Evolutionary conservation across 1,139 yeast species (phyloP).

Genomic region (Petasospora rhodanensis): DNA sequence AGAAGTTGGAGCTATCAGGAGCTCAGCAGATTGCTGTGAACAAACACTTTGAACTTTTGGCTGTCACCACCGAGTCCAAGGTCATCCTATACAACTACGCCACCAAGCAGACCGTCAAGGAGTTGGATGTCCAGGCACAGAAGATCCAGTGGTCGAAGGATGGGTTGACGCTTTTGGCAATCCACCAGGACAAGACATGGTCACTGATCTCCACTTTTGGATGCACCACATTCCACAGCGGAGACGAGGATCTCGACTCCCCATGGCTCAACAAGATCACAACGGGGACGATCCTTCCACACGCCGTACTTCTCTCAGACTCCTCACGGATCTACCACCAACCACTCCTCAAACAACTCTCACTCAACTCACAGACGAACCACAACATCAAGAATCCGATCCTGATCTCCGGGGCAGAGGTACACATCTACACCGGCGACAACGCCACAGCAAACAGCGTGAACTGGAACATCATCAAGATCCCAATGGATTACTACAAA

Average conservation of each 20-base stretch:
- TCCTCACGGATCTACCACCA: slow-evolving; percentile 7
- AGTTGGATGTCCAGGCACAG: slow-evolving; percentile 16
- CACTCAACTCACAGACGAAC: slow-evolving; percentile 13
- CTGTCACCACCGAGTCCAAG: slow-evolving; percentile 17
- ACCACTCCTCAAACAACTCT: slow-evolving; percentile 6
- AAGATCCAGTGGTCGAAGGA: slow-evolving; percentile 24
- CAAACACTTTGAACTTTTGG: slow-evolving; percentile 5
- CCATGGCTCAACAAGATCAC: slow-evolving; percentile 18
- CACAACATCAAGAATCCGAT: slow-evolving; percentile 20
- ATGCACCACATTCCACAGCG: slow-evolving; percentile 31
- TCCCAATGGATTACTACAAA: slow-evolving; percentile 21
- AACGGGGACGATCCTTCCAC: slow-evolving; percentile 2
- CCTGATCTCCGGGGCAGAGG: slow-evolving; percentile 13
- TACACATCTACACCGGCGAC: slow-evolving; percentile 22
- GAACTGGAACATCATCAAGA: slow-evolving; percentile 20
- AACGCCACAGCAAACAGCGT: slow-evolving; percentile 12
- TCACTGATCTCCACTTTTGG: slow-evolving; percentile 33
- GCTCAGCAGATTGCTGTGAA: slow-evolving; percentile 5
- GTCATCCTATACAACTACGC: slow-evolving; percentile 17
- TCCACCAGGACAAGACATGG: slow-evolving; percentile 32
- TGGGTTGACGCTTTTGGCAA: slow-evolving; percentile 12
- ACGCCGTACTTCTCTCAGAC: slow-evolving; percentile 11
- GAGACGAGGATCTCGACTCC: slow-evolving; percentile 28
- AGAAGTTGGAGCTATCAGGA: slow-evolving; percentile 4
- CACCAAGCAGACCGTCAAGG: slow-evolving; percentile 8